Evolutionary conservation across 495 filamentous ascomycete genomes (phyloP), one percentile per base, ranked within the genome.

Genomic region (Aspergillus kassunensis): DNA sequence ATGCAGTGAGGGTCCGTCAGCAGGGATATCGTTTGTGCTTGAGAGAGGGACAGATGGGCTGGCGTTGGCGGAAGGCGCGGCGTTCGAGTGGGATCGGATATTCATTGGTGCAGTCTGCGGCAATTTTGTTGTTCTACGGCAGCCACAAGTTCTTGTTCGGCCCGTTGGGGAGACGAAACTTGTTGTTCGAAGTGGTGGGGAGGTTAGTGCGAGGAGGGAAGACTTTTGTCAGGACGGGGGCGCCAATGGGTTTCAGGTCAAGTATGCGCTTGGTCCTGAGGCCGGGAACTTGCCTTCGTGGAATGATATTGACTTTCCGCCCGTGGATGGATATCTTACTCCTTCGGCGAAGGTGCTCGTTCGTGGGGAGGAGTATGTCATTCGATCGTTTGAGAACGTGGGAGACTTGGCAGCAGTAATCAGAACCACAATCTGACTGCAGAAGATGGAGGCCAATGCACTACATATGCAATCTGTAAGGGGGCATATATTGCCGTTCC

Each of bases 41-140:
- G 69, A 74, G 0, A 56, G 69, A 1, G 68, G 69, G 43, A 67
- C 63, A 2, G 59, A 61, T 36, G 57, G 62, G 45, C 46, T 43
- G 11, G 39, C 51, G 7, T 24, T 49, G 12, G 45, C 45, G 18
- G 55, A 58, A 13, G 65, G 61, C 15, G 61, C 60, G 11, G 57
- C n/a, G n/a, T n/a, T n/a, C n/a, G n/a, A 62, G 41, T 41, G 59
- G 5, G 58, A 60, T 3, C 68, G 70, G 48, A 73, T 61, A 0
- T 75, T 75, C 52, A 23, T 70, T 27, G 71, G 63, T 9, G 60
- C 66, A 16, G 57, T 72, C 30, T 69, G 68, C 60, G 67, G 70
- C 0, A 66, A 62, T 0, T 75, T 64, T 61, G 18, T 75, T 31
- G 70, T 59, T n/a, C 25, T 75, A 7, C 60, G 61, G 5, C 71